Conservation (phyloP, 2,329 filamentous ascomycete genomes). For the Alternaria arbusti region DNA sequence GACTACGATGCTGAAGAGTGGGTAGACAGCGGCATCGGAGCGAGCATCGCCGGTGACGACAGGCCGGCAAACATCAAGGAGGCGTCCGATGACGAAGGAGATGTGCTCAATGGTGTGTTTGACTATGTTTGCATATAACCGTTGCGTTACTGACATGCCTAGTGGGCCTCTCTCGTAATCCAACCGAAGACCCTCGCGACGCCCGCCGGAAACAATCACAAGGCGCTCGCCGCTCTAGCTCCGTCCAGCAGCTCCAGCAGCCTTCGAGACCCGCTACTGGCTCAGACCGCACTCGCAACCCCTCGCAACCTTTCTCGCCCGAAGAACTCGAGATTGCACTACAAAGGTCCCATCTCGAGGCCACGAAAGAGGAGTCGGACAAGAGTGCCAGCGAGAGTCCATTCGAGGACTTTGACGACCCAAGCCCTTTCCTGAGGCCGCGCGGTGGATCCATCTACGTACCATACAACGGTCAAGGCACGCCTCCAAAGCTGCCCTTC, state of each 20-base stretch:
- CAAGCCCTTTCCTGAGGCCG: conserved; percentile 28
- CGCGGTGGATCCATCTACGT: conserved; percentile 36
- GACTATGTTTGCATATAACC: not conserved
- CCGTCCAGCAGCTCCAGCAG: conserved; percentile 21
- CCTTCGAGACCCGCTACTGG: conserved; percentile 34
- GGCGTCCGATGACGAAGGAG: conserved; percentile 54
- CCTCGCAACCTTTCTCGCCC: conserved; percentile 51
- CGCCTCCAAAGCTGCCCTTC: conserved; percentile 27
- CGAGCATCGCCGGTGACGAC: conserved; percentile 40
- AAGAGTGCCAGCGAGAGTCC: conserved; percentile 29
- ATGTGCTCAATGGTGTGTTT: conserved; percentile 54
- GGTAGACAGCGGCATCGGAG: conserved; percentile 45
- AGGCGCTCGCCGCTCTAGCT: conserved; percentile 38
- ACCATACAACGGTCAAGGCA: conserved; percentile 31
- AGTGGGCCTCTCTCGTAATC: conserved; percentile 46
- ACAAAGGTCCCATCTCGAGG: conserved; percentile 48
- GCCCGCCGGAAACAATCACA: conserved; percentile 30
- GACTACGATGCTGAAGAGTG: conserved; percentile 50
- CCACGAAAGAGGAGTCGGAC: conserved; percentile 38
- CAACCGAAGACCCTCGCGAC: conserved; percentile 42
- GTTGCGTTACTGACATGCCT: conserved; percentile 23
- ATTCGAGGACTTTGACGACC: conserved; percentile 24
- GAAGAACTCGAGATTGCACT: conserved; percentile 55
- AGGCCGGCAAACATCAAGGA: conserved; percentile 47
- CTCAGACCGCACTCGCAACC: conserved; percentile 34